Conservation (phyloP, 2,329 filamentous ascomycete genomes). For the Daldinia sp. region DNA sequence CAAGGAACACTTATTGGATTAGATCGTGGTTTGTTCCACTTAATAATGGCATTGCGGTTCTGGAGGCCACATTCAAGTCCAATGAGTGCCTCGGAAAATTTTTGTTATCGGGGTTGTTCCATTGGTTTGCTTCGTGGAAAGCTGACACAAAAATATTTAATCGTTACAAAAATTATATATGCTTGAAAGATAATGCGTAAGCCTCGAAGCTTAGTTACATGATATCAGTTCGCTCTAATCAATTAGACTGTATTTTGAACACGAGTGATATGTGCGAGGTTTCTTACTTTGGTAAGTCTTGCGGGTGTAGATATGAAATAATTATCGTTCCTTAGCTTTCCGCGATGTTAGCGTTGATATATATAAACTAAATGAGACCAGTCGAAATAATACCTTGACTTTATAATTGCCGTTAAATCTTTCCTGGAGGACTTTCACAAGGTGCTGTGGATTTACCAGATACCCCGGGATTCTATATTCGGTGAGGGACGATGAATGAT, state of each 20-base stretch:
- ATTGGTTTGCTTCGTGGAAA: no score
- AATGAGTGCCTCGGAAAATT: neutral
- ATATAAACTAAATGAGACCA: neutral
- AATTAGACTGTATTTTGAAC: neutral
- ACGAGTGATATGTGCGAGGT: neutral
- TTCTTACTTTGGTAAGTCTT: slow-evolving; percentile 18
- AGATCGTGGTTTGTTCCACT: no score
- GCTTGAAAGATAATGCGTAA: neutral
- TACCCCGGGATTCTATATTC: slow-evolving; percentile 19
- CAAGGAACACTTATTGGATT: no score
- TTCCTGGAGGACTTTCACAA: neutral
- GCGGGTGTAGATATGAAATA: slow-evolving; percentile 17
- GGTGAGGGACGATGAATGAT: no score
- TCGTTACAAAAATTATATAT: neutral
- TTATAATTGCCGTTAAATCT: slow-evolving; percentile 14
- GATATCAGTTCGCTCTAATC: slow-evolving; percentile 7
- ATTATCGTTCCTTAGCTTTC: slow-evolving; percentile 23
- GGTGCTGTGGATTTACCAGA: slow-evolving; percentile 15
- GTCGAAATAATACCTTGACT: slow-evolving; percentile 13
- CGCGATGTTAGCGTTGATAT: neutral
- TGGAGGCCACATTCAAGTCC: neutral
- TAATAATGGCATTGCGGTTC: neutral
- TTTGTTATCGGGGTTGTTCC: no score
- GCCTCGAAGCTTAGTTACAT: neutral
- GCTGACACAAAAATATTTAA: neutral